Base-by-base conservation (phyloP, 352 stramenopile genomes). In the Pythium guiyangense region DNA sequence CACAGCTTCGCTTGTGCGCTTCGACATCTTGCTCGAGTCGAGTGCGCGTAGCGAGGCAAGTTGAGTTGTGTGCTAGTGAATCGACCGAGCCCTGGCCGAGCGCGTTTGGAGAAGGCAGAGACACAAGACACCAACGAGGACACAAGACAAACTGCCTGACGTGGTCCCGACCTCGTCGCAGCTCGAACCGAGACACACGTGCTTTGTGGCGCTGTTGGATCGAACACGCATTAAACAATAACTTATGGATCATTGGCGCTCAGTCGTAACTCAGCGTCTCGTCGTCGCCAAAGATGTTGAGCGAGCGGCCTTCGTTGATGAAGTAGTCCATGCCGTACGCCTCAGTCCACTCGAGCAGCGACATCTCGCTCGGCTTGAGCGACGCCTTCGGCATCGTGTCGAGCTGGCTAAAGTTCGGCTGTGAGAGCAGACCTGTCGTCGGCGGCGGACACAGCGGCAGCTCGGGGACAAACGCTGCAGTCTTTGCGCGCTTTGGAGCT, bases 261-360 rank as follows among this genome's bases (percentile, higher is more conserved):
- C 69, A 87, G 17, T 90, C 73, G 42, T 88, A 90, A 45, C 62
- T 64, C 17, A 69, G 51, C 40, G 60, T 45, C 14, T 76, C 64
- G 22, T 84, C 79, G 39, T 88, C 82, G 1, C 63, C 59, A 31
- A 90, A 92, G 29, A 92, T 65, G 27, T 79, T 79, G 25, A 87
- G 60, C 1, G 66, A 62, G 2, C 79, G 71, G 0, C 69, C 67
- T 47, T 92, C 79, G 66, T 84, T 88, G 18, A 87, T 65, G n/a
- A 90, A 71, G 54, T 79, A 90, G 62, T 90, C 82, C 72, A 92
- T 90, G 51, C 79, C 79, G 52, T 87, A 88, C 3, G 74, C 73
- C 55, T 92, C 81, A 3, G 82, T 88, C 77, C 82, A 92, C 66
- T 92, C 82, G 56, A 92, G 70, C 2, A 92, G 57, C 22, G 79